These are phyloP conservation scores for Cryptococcus maquisensis DNA, from an alignment of 1,284 basidiomycete species.

Conservation along the genomic window DNA sequence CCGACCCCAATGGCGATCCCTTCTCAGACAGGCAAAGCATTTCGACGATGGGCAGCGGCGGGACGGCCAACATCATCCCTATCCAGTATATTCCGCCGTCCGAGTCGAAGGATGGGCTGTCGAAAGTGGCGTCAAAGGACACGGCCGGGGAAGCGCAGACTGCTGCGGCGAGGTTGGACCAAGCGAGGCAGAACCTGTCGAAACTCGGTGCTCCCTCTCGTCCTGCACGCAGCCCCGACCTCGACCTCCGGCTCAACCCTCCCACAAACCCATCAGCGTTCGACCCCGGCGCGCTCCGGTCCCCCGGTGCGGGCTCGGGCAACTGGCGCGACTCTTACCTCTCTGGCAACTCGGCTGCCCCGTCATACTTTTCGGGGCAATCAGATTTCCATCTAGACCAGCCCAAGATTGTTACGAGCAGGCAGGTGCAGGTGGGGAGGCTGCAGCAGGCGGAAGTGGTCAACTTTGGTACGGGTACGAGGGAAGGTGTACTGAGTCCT, in stretches of 20 bases:
- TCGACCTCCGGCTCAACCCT: slow-evolving; percentile 43
- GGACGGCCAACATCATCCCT: slow-evolving; percentile 46
- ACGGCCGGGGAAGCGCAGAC: background rate
- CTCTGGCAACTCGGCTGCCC: slow-evolving; percentile 37
- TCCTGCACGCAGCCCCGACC: slow-evolving; percentile 46
- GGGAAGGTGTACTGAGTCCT: slow-evolving; percentile 7
- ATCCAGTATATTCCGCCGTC: slow-evolving; percentile 47
- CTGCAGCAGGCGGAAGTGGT: slow-evolving; percentile 48
- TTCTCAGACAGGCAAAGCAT: slow-evolving; percentile 43
- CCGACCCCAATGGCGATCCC: slow-evolving; percentile 40
- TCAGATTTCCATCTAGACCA: slow-evolving; percentile 45
- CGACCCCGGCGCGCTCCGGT: slow-evolving; percentile 11
- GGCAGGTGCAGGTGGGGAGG: slow-evolving; percentile 45
- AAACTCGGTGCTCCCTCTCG: slow-evolving; percentile 34
- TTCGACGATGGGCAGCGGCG: slow-evolving; percentile 28
- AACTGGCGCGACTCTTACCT: slow-evolving; percentile 33
- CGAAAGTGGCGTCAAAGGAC: slow-evolving; percentile 4
- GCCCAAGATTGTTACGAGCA: slow-evolving; percentile 47
- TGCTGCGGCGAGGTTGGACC: slow-evolving; percentile 39
- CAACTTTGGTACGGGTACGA: slow-evolving; percentile 27
- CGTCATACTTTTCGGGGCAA: slow-evolving; percentile 45
- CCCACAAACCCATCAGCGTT: background rate
- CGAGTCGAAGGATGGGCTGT: slow-evolving; percentile 20
- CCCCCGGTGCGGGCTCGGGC: slow-evolving; percentile 7
- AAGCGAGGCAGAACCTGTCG: slow-evolving; percentile 42